Conservation (phyloP, 345 rosid species). For the Microthlaspi erraticum region DNA sequence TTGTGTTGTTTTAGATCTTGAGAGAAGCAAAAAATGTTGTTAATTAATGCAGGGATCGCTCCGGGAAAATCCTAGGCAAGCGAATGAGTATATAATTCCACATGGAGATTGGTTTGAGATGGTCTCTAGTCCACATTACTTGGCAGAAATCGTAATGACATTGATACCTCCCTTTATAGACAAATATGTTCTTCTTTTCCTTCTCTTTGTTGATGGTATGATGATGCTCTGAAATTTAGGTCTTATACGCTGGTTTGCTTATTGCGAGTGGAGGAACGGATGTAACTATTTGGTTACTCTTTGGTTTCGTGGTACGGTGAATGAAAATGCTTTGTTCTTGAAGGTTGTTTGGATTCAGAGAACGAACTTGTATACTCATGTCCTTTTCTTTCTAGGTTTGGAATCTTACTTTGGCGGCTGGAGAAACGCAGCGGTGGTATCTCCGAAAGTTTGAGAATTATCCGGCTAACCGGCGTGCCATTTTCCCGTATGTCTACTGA, state of each 20-base stretch:
- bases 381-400: slow-evolving; percentile 51
- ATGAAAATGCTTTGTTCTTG: background rate
- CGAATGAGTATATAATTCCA: slow-evolving; percentile 57
- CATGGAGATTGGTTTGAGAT: slow-evolving; percentile 80
- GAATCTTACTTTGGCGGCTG: slow-evolving; percentile 64
- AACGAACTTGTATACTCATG: background rate
- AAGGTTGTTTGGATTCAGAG: slow-evolving; percentile 24
- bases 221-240: slow-evolving; percentile 44
- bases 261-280: slow-evolving; percentile 76
- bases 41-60: slow-evolving; percentile 58
- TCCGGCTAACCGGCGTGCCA: slow-evolving; percentile 58
- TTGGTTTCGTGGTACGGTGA: slow-evolving; percentile 61
- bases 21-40: background rate
- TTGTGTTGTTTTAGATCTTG: slow-evolving; percentile 21
- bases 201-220: background rate
- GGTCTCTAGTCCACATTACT: slow-evolving; percentile 78
- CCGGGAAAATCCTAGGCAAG: slow-evolving; percentile 46
- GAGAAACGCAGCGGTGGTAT: slow-evolving; percentile 80
- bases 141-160: slow-evolving; percentile 74
- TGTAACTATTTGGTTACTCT: slow-evolving; percentile 63
- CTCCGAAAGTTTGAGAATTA: slow-evolving; percentile 60
- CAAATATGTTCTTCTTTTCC: background rate
- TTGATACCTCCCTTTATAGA: slow-evolving; percentile 36
- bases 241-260: slow-evolving; percentile 69
- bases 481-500: slow-evolving; percentile 59